Evolutionary conservation across 1,139 yeast genomes (phyloP).

Genomic region (Sugiyamaella grinbergsii): DNA sequence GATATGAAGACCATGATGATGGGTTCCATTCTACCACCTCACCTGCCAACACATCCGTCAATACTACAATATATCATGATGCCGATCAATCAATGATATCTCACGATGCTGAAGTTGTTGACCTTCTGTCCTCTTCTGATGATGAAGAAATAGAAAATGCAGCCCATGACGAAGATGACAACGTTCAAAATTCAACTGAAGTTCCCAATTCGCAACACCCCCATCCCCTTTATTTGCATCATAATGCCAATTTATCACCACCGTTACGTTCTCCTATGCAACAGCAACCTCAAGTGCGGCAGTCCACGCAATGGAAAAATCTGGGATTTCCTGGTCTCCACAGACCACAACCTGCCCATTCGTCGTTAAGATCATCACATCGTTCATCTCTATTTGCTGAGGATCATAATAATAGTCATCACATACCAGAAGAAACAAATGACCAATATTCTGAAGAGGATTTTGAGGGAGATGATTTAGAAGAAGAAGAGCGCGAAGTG

Average conservation of each 20-base stretch:
- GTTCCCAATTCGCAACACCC: neutral
- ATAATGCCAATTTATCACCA: neutral
- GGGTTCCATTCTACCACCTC: conserved; percentile 14
- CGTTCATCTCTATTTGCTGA: conserved; percentile 10
- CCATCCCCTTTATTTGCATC: neutral
- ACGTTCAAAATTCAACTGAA: neutral
- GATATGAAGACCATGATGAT: neutral
- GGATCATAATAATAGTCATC: neutral
- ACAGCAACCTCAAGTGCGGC: conserved; percentile 12
- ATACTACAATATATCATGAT: conserved; percentile 2
- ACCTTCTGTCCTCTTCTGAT: conserved; percentile 14
- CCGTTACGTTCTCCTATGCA: conserved; percentile 12
- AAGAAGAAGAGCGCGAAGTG: neutral
- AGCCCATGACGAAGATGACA: conserved; percentile 3
- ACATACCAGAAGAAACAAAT: conserved; percentile 31
- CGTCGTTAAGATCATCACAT: conserved; percentile 12
- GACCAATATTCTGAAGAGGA: conserved; percentile 41
- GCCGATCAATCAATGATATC: conserved; percentile 13
- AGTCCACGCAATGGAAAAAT: conserved; percentile 13
- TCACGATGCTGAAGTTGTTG: conserved; percentile 25
- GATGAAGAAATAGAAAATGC: conserved; percentile 20
- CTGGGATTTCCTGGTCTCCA: conserved; percentile 4
- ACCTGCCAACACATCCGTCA: conserved; percentile 2
- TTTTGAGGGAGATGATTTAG: conserved; percentile 27
- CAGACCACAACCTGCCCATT: neutral